Base-by-base conservation (phyloP, 177 flowering plant genomes). In the Vitis hybrid region DNA sequence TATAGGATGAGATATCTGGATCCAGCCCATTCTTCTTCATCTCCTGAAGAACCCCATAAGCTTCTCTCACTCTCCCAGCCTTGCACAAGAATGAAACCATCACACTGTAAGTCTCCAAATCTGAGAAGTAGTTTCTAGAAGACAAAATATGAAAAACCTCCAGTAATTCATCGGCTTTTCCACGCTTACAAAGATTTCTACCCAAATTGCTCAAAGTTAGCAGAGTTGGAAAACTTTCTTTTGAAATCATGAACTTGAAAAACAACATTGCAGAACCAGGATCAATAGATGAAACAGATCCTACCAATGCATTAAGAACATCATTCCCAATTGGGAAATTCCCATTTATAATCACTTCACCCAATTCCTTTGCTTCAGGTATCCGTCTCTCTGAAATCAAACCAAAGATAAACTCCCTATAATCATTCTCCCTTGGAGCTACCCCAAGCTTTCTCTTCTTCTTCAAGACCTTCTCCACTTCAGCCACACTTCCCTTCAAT, bases 391-490 rank as follows among this genome's bases (percentile, higher is more conserved):
- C 90, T 0, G 85, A 82, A 64, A 94, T 82, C 83, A 94, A 80
- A 30, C 41, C 73, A 71, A 87, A 77, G 15, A 94, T 81, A 58
- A 85, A 85, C 64, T 89, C 90, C 50, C 80, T 77, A 71, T 91
- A 94, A 51, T 93, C 96, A 60, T 70, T 79, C 51, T 74, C 64
- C 82, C 98, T 85, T 2, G 98, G 99, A 2, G 99, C 91, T 56
- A 94, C 99, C 54, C 97, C 94, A 12, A 90, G 72, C 77, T 94
- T 94, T 71, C 94, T 86, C 84, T 94, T 94, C 89, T 69, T 88
- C 80, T 91, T 94, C 82, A 91, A 77, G 21, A 85, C 85, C 59
- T 62, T 72, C 76, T 82, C 87, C 17, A 78, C 83, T 61, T 94
- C 92, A 54, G 59, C 81, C 55, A 74, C 73, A 70, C 62, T 62